Evolutionary conservation across 768 basidiomycete genomes (phyloP).

Genomic region (Russula ochroleuca): DNA sequence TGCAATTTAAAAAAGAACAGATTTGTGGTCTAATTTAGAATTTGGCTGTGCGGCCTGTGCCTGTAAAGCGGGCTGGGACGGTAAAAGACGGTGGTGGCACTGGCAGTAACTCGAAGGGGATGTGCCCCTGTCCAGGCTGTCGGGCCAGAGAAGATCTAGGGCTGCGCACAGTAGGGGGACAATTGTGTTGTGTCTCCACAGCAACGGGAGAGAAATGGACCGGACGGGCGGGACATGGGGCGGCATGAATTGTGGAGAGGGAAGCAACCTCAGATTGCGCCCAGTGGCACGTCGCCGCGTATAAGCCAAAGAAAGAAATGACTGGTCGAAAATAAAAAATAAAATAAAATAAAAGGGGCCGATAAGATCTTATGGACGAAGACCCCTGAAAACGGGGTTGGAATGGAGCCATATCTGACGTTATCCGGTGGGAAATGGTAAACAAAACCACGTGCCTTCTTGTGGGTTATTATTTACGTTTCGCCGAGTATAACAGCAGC

Average conservation of each 20-base stretch:
- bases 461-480: conserved; percentile 25
- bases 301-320: conserved; percentile 6
- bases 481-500: conserved; percentile 26
- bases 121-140: conserved; percentile 14
- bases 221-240: conserved; percentile 1
- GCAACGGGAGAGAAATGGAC: conserved; percentile 15
- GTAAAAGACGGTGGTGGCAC: not conserved
- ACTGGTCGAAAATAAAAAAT: not conserved
- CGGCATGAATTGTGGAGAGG: not conserved
- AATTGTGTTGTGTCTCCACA: conserved; percentile 25
- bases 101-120: conserved; percentile 13
- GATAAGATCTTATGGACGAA: not conserved
- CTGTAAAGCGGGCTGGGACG: not conserved
- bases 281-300: not conserved
- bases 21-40: not conserved
- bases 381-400: conserved; percentile 7
- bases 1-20: not conserved
- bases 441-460: conserved; percentile 25
- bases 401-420: conserved; percentile 14
- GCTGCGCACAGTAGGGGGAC: not conserved
- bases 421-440: conserved; percentile 18
- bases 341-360: not conserved
- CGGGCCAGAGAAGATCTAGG: conserved; percentile 9
- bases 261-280: not conserved
- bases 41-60: not conserved